Base-by-base conservation (phyloP, 2,329 filamentous ascomycete species). In the Sordariomycetes sp. region DNA sequence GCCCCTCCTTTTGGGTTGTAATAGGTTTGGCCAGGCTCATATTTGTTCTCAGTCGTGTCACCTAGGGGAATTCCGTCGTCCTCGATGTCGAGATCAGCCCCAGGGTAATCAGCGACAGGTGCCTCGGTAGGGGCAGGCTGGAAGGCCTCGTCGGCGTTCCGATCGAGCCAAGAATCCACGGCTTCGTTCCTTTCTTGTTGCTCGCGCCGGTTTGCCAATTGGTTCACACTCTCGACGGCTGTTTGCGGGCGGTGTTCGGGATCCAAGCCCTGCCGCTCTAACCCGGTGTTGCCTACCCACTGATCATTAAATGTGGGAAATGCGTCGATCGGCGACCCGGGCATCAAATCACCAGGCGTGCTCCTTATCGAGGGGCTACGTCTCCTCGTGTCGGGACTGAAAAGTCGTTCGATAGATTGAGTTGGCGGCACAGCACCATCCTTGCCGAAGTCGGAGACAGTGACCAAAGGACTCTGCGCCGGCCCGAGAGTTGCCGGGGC, bases 381-480 rank as follows among this genome's bases (percentile, higher is more conserved):
- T 12, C 22, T 32, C 15, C 20, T 50, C 2, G 45, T 24, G 24
- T 52, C 48, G 17, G 48, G n/a, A 13, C 69, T 66, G 36, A 77
- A 71, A 7, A 67, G 64, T 15, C 71, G 70, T 59, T 76, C 74
- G 39, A 73, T 61, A 7, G 70, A 66, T 54, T 72, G 72, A 35
- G 55, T 36, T 28, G 25, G 13, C 71, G 63, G 0, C 68, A 66
- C 65, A 50, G 67, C 70, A 57, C 72, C 76, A 57, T 72, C 76
- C 60, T 70, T 72, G 52, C 74, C 77, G 76, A 77, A 82, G 60
- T 79, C 69, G 1, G 80, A 82, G 53, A 82, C 76, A 6, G 75
- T 80, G 22, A 83, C 76, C 32, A 74, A 73, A 7, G 80, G 79
- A 63, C 80, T 82, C 59, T 72, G 74, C 22, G 68, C 65, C 35